Evolutionary conservation across 2,329 filamentous ascomycete species (phyloP).

Genomic region (Penicillium nordicum): DNA sequence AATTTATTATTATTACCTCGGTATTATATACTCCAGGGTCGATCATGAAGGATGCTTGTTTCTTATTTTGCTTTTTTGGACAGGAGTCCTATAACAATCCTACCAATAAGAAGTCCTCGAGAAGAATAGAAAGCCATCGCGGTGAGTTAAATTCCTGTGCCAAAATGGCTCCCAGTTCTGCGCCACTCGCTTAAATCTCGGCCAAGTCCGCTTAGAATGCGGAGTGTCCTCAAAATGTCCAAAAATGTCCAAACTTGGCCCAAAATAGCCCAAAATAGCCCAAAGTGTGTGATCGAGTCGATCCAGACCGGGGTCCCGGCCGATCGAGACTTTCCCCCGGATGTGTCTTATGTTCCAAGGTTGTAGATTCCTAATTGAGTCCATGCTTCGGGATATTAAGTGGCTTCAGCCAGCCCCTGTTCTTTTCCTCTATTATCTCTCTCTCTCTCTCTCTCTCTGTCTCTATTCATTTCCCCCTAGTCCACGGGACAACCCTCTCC

Average conservation of each 20-base stretch:
- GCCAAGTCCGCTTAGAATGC: constrained; percentile 22
- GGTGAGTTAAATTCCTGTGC: background rate
- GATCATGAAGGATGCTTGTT: background rate
- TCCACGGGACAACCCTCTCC: background rate
- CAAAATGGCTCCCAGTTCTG: constrained; percentile 1
- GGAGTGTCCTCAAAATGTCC: background rate
- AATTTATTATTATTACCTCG: background rate
- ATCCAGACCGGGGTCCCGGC: constrained; percentile 10
- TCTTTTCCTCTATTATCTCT: background rate
- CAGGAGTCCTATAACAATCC: background rate
- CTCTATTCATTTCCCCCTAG: background rate
- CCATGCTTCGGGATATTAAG: constrained; percentile 13
- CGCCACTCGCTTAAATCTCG: constrained; percentile 29
- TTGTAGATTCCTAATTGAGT: background rate
- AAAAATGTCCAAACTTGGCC: background rate
- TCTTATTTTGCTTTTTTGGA: background rate
- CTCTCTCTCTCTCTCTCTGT: background rate
- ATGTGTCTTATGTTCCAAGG: too few relatives aligned
- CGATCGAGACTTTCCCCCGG: constrained; percentile 10
- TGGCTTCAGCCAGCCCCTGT: constrained; percentile 6
- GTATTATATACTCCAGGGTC: background rate
- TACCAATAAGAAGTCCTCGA: background rate
- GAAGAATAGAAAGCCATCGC: too few relatives aligned
- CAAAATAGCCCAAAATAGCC: background rate
- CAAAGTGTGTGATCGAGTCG: background rate